Base-by-base conservation (phyloP, 257 asterid species). In the Petunia axillaris region DNA sequence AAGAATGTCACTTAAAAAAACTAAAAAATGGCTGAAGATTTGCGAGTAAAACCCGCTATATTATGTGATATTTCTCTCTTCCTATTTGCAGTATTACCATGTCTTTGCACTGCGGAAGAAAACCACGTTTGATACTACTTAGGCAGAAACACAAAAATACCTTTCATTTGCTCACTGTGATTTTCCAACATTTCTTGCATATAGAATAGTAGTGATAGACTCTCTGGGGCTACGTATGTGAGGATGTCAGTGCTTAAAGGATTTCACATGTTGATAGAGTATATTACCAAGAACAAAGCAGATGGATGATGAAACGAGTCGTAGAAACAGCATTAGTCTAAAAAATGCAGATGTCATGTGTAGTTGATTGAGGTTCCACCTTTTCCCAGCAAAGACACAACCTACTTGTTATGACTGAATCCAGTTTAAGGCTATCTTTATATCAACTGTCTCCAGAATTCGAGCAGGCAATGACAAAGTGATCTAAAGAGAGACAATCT, bases 241-340 rank as follows among this genome's bases (percentile, higher is more conserved):
- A 2, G 74, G 8, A 41, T 15, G 15, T 66, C 3, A 15, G 75
- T 41, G 74, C 52, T 6, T 14, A 40, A 15, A 66, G 74, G 53
- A 66, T 66, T 66, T 66, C 53, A 66, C 41, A 66, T 41, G 37
- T 41, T 41, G 54, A 41, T 66, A 66, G 7, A 41, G 54, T 36
- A 40, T 66, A 66, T 66, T 40, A 66, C 41, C 38, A 66, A 66
- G 54, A 40, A 66, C 37, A 66, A 66, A 66, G 46, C 52, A 40
- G 11, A 66, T 15, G 53, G n/a, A 66, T 66, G 53, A 6, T 41
- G 50, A 65, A 15, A 39, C 36, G 39, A 64, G 50, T 25, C 35
- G 52, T 48, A 6, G 9, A 9, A 46, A 70, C 59, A 46, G 14
- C n/a, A 44, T 25, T 2, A 5, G 0, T 13, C 5, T 16, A 16